Evolutionary conservation across 768 basidiomycete genomes (phyloP).

Genomic region (Kwoniella dejecticola): DNA sequence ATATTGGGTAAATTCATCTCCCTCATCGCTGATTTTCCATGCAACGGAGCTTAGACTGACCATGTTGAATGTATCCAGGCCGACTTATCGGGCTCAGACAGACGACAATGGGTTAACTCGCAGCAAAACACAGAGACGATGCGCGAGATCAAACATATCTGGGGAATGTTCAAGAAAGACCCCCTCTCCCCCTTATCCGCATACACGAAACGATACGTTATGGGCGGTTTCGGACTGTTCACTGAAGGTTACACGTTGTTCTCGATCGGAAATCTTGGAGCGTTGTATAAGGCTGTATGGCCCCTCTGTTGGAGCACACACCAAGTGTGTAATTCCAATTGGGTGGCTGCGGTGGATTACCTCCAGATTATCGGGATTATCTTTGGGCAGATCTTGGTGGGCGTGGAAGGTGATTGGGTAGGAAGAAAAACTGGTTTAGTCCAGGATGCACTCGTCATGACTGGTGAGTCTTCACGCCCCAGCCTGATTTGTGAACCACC

Average conservation of each 20-base stretch:
- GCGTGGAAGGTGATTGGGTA: conserved; percentile 58
- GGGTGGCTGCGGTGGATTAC: conserved; percentile 55
- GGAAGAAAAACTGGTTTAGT: conserved; percentile 56
- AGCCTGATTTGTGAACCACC: background rate
- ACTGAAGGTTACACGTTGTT: conserved; percentile 57
- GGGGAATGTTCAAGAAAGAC: conserved; percentile 55
- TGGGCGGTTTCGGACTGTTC: conserved; percentile 55
- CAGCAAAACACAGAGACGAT: conserved; percentile 52
- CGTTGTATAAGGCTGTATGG: conserved; percentile 56
- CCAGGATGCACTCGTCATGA: conserved; percentile 58
- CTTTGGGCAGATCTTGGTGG: conserved; percentile 55
- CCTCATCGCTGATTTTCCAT: background rate
- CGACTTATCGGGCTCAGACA: conserved; percentile 50
- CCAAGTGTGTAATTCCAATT: conserved; percentile 51
- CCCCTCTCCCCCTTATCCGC: conserved; percentile 48
- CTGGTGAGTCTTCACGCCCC: conserved; percentile 27
- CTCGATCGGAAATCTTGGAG: conserved; percentile 57
- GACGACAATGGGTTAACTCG: conserved; percentile 47
- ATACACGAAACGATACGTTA: conserved; percentile 56
- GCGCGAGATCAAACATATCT: conserved; percentile 51
- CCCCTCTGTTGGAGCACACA: conserved; percentile 53
- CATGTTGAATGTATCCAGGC: conserved; percentile 38
- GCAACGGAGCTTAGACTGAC: background rate
- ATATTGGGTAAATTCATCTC: conserved; percentile 38
- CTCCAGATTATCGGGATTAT: conserved; percentile 58